Base-by-base conservation (phyloP, 2,329 filamentous ascomycete genomes). In the Neofusicoccum umdonicola region DNA sequence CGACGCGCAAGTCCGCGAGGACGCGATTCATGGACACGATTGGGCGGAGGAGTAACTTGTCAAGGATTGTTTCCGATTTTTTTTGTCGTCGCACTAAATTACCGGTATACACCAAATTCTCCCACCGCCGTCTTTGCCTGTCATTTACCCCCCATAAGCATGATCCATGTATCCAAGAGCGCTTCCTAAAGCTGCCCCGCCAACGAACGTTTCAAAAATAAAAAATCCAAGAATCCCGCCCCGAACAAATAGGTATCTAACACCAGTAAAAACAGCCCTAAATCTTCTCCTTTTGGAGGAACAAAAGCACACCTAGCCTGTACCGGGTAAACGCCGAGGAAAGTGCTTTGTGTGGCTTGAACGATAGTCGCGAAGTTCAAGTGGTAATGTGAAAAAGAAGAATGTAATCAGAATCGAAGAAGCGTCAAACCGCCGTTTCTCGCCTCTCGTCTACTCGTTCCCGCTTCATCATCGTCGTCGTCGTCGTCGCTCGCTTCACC, bases 361-460 rank as follows among this genome's bases (percentile, higher is more conserved):
- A 44, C 41, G 54, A 58, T 37, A 44, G 54, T 58, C 54, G 15
- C 27, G 54, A 58, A 58, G 15, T 12, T 4, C 37, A 39, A 39
- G 13, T 4, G 37, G 37, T 39, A 12, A 12, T 39, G 35, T 39
- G 37, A 12, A 12, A 11, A 15, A 57, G 19, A 44, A 57, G 6
- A 58, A 58, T 58, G 41, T 58, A 58, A 41, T 58, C 44, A 58
- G 54, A 58, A 58, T 41, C 35, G 54, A 58, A 58, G 37, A 58
- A n/a, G 2, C 22, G n/a, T 51, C 19, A 31, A 22, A 22, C 22
- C 22, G 22, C 22, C 22, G 22, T 22, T 22, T 27, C 39, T 17
- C 52, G 22, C 44, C 39, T 22, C 39, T 34, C 54, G 6, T 22
- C 22, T 22, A 22, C 22, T 22, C 5, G 5, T 47, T 47, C 13